A percentile compares a stretch with the other conserved stretches of the same genome.
Evolutionary conservation across 2,329 filamentous ascomycete genomes (phyloP).

Genomic region (Trichoderma atroviride): DNA sequence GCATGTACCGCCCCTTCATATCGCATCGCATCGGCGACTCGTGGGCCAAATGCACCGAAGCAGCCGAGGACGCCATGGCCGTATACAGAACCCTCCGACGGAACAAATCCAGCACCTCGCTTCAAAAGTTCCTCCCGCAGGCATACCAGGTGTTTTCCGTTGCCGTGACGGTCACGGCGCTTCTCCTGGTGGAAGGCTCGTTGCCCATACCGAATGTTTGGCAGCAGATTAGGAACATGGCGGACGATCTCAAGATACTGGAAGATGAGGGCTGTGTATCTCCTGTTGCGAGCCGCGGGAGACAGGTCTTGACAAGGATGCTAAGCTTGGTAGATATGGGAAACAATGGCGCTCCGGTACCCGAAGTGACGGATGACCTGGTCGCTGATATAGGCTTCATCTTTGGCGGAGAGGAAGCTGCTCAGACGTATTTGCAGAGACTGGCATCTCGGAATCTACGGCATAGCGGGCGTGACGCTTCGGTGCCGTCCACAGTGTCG

Average conservation of each 20-base stretch:
- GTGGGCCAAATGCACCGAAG: slow-evolving; percentile 28
- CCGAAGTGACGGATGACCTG: slow-evolving; percentile 21
- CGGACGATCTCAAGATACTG: slow-evolving; percentile 20
- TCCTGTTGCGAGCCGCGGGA: slow-evolving; percentile 26
- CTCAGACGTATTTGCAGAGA: slow-evolving; percentile 25
- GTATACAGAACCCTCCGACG: slow-evolving; percentile 25
- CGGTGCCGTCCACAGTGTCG: neutral
- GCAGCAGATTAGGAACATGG: slow-evolving; percentile 27
- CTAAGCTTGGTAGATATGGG: slow-evolving; percentile 16
- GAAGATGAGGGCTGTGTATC: slow-evolving; percentile 25
- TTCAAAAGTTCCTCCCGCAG: slow-evolving; percentile 27
- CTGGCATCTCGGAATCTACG: slow-evolving; percentile 6
- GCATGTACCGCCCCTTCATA: slow-evolving; percentile 30
- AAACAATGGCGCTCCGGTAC: neutral
- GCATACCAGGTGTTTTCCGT: slow-evolving; percentile 29
- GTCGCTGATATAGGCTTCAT: slow-evolving; percentile 24
- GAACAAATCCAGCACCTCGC: slow-evolving; percentile 12
- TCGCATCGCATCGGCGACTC: slow-evolving; percentile 13
- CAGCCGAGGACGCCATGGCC: slow-evolving; percentile 24
- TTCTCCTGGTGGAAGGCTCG: slow-evolving; percentile 28
- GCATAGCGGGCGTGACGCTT: neutral
- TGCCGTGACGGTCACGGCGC: slow-evolving; percentile 26
- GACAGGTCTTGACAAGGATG: slow-evolving; percentile 25
- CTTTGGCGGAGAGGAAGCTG: slow-evolving; percentile 26
- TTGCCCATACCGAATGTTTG: slow-evolving; percentile 25